Evolutionary conservation across 1,139 yeast species (phyloP).

Genomic region (Candida gigantensis): DNA sequence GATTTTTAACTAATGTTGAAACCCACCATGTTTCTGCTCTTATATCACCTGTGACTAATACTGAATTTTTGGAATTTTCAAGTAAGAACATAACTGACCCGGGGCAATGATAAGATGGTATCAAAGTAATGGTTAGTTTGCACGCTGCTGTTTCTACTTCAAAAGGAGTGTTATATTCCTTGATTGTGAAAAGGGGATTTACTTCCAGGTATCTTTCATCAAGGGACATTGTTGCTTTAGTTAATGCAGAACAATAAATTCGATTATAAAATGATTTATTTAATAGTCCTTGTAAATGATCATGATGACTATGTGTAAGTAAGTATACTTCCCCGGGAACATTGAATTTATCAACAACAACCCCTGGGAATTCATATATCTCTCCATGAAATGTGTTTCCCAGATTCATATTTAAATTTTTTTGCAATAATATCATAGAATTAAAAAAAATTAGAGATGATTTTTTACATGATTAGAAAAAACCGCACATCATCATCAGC

Average conservation of each 20-base stretch:
- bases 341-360: conserved; percentile 48
- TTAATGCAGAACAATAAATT: conserved; percentile 52
- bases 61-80: conserved; percentile 34
- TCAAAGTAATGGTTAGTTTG: conserved; percentile 24
- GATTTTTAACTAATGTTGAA: conserved; percentile 36
- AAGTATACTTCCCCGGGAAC: conserved; percentile 29
- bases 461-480: conserved; percentile 8
- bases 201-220: conserved; percentile 26
- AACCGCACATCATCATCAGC: too few relatives aligned
- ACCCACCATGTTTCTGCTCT: conserved; percentile 62
- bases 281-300: conserved; percentile 55
- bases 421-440: too few relatives aligned
- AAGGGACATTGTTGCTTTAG: conserved; percentile 35
- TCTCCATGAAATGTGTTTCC: conserved; percentile 15
- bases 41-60: conserved; percentile 59
- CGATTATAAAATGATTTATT: conserved; percentile 38
- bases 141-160: conserved; percentile 15
- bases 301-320: conserved; percentile 59
- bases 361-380: conserved; percentile 35
- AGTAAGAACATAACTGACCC: conserved; percentile 61
- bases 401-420: conserved; percentile 6
- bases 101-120: conserved; percentile 60
- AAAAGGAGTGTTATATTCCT: conserved; percentile 30
- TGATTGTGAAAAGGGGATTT: conserved; percentile 21
- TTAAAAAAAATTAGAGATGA: conserved; percentile 3